These are phyloP conservation scores for Lasiodiplodia theobromae DNA, from an alignment of 2,329 filamentous ascomycete species.

Conservation along the genomic window DNA sequence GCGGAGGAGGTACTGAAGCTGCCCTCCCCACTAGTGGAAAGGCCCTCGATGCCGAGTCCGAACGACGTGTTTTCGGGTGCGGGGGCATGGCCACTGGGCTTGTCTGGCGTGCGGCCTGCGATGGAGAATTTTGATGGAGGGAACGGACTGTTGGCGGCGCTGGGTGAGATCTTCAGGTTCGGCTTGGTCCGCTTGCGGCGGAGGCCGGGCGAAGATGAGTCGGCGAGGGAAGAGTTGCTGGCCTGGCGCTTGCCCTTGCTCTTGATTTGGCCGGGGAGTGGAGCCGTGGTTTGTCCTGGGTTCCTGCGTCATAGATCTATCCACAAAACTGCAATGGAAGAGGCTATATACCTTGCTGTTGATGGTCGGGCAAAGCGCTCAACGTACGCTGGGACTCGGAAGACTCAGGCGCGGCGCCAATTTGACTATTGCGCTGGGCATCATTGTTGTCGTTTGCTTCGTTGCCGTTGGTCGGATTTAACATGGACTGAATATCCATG, in stretches of 20 bases:
- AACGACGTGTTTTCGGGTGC: neutral
- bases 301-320: neutral
- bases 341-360: neutral
- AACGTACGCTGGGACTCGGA: neutral
- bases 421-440: neutral
- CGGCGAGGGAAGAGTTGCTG: conserved; percentile 14
- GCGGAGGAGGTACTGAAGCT: neutral
- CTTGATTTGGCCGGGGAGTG: neutral
- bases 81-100: neutral
- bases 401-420: neutral
- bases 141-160: neutral
- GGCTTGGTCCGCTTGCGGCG: conserved; percentile 23
- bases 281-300: neutral
- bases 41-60: conserved; percentile 13
- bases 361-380: neutral
- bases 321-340: neutral
- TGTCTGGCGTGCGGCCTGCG: no score
- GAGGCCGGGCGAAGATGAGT: conserved; percentile 9
- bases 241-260: conserved; percentile 23
- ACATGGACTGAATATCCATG: neutral
- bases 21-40: neutral
- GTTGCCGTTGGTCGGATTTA: neutral
- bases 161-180: conserved; percentile 6
- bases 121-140: neutral
- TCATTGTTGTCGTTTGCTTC: neutral